These are phyloP conservation scores for Craspedostauros australis DNA, from an alignment of 108 stramenopile species.

Conservation along the genomic window DNA sequence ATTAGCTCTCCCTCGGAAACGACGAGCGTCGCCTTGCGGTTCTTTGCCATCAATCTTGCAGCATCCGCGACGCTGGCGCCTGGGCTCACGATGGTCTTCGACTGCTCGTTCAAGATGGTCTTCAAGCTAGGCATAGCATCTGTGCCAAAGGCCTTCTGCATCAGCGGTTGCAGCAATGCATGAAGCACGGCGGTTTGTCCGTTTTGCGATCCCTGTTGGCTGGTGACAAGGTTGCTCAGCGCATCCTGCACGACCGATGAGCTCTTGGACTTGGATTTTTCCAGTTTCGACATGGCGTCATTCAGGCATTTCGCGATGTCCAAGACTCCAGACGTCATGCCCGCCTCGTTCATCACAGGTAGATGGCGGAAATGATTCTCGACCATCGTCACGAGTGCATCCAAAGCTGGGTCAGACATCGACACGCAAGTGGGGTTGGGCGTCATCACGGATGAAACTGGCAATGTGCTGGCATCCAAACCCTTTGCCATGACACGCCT, in stretches of 20 bases:
- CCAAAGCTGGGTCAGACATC: slow-evolving; percentile 61
- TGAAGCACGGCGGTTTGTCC: slow-evolving; percentile 51
- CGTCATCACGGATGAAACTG: slow-evolving; percentile 60
- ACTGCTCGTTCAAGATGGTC: slow-evolving; percentile 40
- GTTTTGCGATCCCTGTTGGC: slow-evolving; percentile 38
- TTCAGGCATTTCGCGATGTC: slow-evolving; percentile 85
- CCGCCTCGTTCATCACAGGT: slow-evolving; percentile 67
- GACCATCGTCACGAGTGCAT: slow-evolving; percentile 79
- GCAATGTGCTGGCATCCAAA: slow-evolving; percentile 34
- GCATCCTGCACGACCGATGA: slow-evolving; percentile 34
- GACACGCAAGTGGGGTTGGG: slow-evolving; percentile 60
- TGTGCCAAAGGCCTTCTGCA: slow-evolving; percentile 50
- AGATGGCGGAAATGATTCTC: slow-evolving; percentile 81
- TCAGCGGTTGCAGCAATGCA: slow-evolving; percentile 43
- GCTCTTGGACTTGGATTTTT: slow-evolving; percentile 47
- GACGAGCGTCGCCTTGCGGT: slow-evolving; percentile 72
- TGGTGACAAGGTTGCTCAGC: slow-evolving; percentile 44
- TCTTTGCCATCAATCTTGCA: slow-evolving; percentile 73
- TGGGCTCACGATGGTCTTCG: slow-evolving; percentile 60
- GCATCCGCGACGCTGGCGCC: slow-evolving; percentile 62
- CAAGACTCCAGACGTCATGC: slow-evolving; percentile 62
- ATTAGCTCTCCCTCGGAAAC: slow-evolving; percentile 73
- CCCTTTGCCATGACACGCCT: slow-evolving; percentile 51
- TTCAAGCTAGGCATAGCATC: slow-evolving; percentile 50
- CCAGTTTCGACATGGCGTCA: slow-evolving; percentile 71